Percentiles rank a stretch among this genome's conserved stretches.
phyloP scores from a whole-genome alignment of 192 early-diverging fungal species.

The Obelidium mucronatum region DNA sequence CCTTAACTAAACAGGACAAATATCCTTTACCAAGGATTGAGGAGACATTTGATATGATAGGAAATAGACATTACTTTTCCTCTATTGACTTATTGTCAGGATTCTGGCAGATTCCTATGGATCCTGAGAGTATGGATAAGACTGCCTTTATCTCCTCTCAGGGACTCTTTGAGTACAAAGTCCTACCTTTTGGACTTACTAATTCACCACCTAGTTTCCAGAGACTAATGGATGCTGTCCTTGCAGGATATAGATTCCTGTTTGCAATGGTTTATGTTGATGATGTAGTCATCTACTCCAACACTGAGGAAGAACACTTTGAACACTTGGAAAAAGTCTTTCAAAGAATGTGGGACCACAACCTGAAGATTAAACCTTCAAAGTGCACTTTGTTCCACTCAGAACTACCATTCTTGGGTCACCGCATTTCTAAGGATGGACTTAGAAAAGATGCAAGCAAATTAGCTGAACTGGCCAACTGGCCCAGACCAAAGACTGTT shows the following conservation, averaged over 20 bases:
- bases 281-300: constrained; percentile 50
- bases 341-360: constrained; percentile 11
- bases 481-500: constrained; percentile 16
- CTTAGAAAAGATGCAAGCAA: constrained; percentile 37
- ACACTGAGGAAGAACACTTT: constrained; percentile 45
- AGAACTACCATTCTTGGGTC: constrained; percentile 41
- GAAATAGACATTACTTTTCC: constrained; percentile 42
- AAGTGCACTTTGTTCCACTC: constrained; percentile 43
- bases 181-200: constrained; percentile 50
- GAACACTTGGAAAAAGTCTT: not conserved
- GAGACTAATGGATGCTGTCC: constrained; percentile 45
- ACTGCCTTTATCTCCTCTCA: constrained; percentile 36
- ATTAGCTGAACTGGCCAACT: constrained; percentile 38
- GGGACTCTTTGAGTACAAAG: constrained; percentile 46
- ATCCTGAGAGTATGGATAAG: not conserved
- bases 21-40: constrained; percentile 62
- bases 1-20: constrained; percentile 47
- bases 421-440: constrained; percentile 43
- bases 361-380: constrained; percentile 43
- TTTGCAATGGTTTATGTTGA: constrained; percentile 49
- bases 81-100: constrained; percentile 53
- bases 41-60: constrained; percentile 44
- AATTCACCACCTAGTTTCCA: constrained; percentile 49
- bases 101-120: constrained; percentile 49
- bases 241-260: constrained; percentile 33